A percentile compares a stretch with the other conserved stretches of the same genome.
These are phyloP conservation scores for Hygrophorus russula DNA, from an alignment of 768 basidiomycete genomes.

Conservation along the genomic window DNA sequence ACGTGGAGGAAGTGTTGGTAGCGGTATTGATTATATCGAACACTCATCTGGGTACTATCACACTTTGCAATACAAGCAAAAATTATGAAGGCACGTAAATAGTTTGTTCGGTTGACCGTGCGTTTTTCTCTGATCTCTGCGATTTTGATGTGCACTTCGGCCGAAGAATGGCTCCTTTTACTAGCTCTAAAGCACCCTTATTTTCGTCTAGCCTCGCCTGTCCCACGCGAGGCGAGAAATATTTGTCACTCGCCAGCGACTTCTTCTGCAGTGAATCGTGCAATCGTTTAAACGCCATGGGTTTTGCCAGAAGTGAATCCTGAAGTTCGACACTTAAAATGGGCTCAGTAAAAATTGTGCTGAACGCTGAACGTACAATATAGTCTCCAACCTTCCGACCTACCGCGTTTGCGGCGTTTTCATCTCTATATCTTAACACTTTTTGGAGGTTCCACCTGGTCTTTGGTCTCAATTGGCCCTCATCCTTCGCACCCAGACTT, in stretches of 20 bases:
- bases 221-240: constrained; percentile 32
- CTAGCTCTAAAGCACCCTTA: constrained; percentile 14
- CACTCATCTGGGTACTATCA: too few species aligned
- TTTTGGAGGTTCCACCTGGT: constrained; percentile 74
- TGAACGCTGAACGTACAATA: constrained; percentile 41
- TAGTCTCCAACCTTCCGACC: constrained; percentile 49
- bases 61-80: too few species aligned
- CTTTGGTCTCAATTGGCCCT: constrained; percentile 39
- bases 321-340: constrained; percentile 14
- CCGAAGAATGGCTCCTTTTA: neutral
- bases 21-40: too few species aligned
- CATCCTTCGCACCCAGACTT: constrained; percentile 22
- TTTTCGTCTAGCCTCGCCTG: constrained; percentile 48
- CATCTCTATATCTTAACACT: constrained; percentile 47
- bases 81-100: too few species aligned
- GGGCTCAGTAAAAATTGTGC: neutral
- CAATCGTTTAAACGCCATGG: constrained; percentile 37
- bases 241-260: constrained; percentile 12
- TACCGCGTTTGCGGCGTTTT: constrained; percentile 34
- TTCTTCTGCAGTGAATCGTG: constrained; percentile 33
- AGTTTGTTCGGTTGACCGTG: too few species aligned
- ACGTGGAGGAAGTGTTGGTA: too few species aligned
- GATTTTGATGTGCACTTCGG: too few species aligned
- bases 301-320: constrained; percentile 62
- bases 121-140: too few species aligned